Evolutionary conservation across 306 rosid species (phyloP).

Genomic region (Dalbergia oliveri): DNA sequence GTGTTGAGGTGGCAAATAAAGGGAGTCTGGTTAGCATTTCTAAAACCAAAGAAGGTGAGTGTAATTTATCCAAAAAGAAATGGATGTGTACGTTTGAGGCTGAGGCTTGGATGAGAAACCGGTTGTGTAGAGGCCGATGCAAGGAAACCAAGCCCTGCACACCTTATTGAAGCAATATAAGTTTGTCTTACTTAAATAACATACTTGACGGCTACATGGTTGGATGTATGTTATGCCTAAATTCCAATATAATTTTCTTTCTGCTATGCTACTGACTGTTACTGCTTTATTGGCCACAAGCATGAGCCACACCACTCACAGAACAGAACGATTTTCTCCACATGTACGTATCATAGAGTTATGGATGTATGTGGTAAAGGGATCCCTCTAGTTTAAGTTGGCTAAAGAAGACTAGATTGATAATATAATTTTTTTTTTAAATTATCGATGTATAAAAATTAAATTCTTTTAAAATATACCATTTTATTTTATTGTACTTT

Average conservation of each 20-base stretch:
- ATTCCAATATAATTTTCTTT: not conserved
- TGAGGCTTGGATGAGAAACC: constrained; percentile 43
- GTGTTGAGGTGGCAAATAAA: too few relatives aligned
- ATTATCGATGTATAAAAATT: too few relatives aligned
- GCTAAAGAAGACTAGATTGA: not conserved
- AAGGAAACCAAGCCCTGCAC: constrained; percentile 5
- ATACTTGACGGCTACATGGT: not conserved
- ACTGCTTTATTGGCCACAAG: not conserved
- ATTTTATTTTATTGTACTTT: too few relatives aligned
- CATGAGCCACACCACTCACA: not conserved
- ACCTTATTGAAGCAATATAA: not conserved
- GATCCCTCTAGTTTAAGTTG: not conserved
- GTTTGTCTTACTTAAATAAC: not conserved
- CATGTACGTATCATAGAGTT: not conserved
- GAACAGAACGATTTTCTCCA: not conserved
- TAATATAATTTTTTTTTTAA: too few relatives aligned
- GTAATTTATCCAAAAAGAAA: too few relatives aligned
- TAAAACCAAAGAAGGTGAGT: too few relatives aligned
- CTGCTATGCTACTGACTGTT: not conserved
- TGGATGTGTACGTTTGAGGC: constrained; percentile 46
- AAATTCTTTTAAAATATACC: too few relatives aligned
- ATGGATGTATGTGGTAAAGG: not conserved
- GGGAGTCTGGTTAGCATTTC: too few relatives aligned
- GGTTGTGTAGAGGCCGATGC: not conserved
- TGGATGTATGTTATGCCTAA: not conserved